phyloP scores from a whole-genome alignment of 805 yeast species.

The Wickerhamomyces alni region DNA sequence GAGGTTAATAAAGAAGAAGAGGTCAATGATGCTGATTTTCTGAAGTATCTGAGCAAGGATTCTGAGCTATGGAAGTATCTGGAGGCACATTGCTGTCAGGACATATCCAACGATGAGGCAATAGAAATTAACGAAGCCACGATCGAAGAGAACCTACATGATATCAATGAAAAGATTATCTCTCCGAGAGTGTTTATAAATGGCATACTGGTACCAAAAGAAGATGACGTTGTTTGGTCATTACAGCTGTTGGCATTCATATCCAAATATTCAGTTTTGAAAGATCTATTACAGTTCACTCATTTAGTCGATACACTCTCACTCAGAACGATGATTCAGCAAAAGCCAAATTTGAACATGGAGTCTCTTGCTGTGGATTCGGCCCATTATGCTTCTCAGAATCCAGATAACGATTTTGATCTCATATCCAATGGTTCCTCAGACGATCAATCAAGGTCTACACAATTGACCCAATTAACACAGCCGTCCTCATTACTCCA shows the following conservation, averaged over 20 bases:
- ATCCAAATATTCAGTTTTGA: slow-evolving; percentile 81
- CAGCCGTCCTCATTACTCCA: background rate
- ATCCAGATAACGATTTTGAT: background rate
- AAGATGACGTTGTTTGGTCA: slow-evolving; percentile 93
- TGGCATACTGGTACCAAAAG: slow-evolving; percentile 82
- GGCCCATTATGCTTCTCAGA: slow-evolving; percentile 21
- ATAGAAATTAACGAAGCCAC: slow-evolving; percentile 6
- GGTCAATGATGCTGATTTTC: background rate
- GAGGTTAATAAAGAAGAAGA: slow-evolving; percentile 2
- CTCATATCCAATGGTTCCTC: background rate
- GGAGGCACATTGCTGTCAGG: background rate
- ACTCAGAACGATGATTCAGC: slow-evolving; percentile 29
- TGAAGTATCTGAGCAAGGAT: background rate
- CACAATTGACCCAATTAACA: background rate
- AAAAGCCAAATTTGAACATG: background rate
- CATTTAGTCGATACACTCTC: slow-evolving; percentile 71
- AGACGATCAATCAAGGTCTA: slow-evolving; percentile 1
- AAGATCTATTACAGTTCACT: slow-evolving; percentile 67
- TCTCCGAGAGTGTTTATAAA: slow-evolving; percentile 51
- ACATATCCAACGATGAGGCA: background rate
- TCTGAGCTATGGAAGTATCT: background rate
- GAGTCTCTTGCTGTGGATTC: slow-evolving; percentile 6
- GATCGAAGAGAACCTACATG: slow-evolving; percentile 12
- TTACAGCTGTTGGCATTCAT: slow-evolving; percentile 87
- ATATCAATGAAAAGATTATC: slow-evolving; percentile 23